phyloP scores from a whole-genome alignment of 2,329 filamentous ascomycete species.

The Fusarium sp. region DNA sequence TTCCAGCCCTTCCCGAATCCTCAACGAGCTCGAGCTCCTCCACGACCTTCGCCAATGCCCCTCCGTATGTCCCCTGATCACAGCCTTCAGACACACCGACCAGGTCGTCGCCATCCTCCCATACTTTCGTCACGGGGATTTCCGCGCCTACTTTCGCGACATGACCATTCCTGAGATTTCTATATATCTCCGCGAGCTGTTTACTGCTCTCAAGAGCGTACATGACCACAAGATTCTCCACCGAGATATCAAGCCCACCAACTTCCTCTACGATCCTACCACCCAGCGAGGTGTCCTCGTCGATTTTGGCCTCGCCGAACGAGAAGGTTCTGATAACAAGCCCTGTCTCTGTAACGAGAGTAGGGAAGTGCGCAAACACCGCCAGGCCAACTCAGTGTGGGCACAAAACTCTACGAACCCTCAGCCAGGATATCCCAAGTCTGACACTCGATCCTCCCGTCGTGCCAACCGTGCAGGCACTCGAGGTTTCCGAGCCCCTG shows the following conservation, averaged over 20 bases:
- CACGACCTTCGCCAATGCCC: constrained; percentile 86
- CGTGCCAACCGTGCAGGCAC: constrained; percentile 96
- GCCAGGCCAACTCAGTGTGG: constrained; percentile 69
- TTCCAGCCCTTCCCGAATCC: constrained; percentile 90
- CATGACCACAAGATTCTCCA: constrained; percentile 90
- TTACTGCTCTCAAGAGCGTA: constrained; percentile 85
- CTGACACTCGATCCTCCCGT: constrained; percentile 86
- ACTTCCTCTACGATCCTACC: constrained; percentile 91
- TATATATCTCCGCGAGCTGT: constrained; percentile 89
- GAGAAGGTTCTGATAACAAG: constrained; percentile 80
- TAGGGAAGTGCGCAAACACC: constrained; percentile 70
- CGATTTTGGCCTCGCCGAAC: constrained; percentile 98
- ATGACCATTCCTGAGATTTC: constrained; percentile 89
- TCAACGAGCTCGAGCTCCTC: constrained; percentile 95
- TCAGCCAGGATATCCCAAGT: constrained; percentile 83
- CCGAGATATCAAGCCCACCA: constrained; percentile 96
- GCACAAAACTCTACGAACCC: constrained; percentile 62
- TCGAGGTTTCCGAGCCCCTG: constrained; percentile 93
- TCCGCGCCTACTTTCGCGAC: constrained; percentile 91
- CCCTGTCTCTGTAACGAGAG: constrained; percentile 85
- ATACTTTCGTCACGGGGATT: constrained; percentile 96
- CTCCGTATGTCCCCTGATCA: constrained; percentile 94
- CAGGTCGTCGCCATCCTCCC: constrained; percentile 95
- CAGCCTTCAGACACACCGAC: constrained; percentile 93
- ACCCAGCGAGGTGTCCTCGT: constrained; percentile 89